Evolutionary conservation across 129 eudicot species (phyloP).

Genomic region (Flaveria bidentis): DNA sequence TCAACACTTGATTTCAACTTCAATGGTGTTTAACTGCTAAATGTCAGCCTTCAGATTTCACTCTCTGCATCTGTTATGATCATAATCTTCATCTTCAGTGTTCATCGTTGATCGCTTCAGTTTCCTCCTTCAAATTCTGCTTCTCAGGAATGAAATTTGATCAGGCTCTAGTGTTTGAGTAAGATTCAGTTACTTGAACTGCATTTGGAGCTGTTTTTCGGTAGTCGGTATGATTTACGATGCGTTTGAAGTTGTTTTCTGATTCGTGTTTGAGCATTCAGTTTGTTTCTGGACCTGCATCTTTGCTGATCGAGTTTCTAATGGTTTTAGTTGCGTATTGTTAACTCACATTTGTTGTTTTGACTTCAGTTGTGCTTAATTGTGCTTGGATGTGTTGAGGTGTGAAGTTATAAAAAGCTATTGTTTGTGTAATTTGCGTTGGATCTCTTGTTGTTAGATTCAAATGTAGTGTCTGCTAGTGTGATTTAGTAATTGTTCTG

Average conservation of each 20-base stretch:
- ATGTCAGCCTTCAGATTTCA: slow-evolving; percentile 34
- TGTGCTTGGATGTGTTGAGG: slow-evolving; percentile 15
- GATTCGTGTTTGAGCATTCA: background rate
- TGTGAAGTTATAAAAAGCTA: background rate
- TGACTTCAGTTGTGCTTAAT: slow-evolving; percentile 7
- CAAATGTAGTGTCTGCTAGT: slow-evolving; percentile 18
- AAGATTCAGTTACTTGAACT: slow-evolving; percentile 29
- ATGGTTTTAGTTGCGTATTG: background rate
- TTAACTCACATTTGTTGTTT: slow-evolving; percentile 11
- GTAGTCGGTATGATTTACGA: background rate
- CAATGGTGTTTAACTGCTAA: slow-evolving; percentile 28
- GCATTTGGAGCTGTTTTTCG: background rate
- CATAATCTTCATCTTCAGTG: slow-evolving; percentile 28
- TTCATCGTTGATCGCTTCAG: background rate
- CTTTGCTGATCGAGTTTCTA: background rate
- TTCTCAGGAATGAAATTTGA: background rate
- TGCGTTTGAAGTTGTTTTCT: slow-evolving; percentile 20
- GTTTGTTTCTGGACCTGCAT: slow-evolving; percentile 17
- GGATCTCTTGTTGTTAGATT: slow-evolving; percentile 40
- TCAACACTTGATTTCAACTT: slow-evolving; percentile 28
- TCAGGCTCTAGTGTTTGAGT: slow-evolving; percentile 15
- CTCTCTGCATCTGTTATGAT: slow-evolving; percentile 27
- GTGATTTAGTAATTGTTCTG: slow-evolving; percentile 26
- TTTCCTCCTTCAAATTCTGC: slow-evolving; percentile 23
- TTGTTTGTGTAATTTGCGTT: slow-evolving; percentile 5